Conservation (phyloP, 2,329 filamentous ascomycete genomes). For the Hortaea werneckii region DNA sequence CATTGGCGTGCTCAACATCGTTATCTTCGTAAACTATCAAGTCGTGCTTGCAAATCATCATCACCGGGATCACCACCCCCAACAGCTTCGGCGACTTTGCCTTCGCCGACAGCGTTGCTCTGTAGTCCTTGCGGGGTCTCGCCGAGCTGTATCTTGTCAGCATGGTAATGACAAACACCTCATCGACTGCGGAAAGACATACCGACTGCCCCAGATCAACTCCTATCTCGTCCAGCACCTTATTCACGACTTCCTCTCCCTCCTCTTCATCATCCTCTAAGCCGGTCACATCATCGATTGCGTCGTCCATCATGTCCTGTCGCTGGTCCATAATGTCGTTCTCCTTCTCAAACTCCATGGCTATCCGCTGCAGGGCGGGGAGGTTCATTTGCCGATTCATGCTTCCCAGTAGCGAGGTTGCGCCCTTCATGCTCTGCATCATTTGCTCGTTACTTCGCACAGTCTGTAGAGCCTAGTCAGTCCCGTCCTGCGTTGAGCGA, state of each 20-base stretch:
- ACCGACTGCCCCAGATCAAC: constrained; percentile 85
- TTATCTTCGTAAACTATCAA: constrained; percentile 61
- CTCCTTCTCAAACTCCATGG: constrained; percentile 97
- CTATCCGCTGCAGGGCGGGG: constrained; percentile 86
- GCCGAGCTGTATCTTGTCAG: constrained; percentile 55
- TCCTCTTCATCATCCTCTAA: constrained; percentile 85
- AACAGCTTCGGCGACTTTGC: constrained; percentile 75
- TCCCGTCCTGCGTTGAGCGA: not conserved
- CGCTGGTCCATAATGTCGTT: constrained; percentile 99
- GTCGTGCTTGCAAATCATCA: constrained; percentile 84
- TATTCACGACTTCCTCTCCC: constrained; percentile 91
- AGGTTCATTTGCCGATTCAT: constrained; percentile 99
- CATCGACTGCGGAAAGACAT: constrained; percentile 32
- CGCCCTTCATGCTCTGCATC: constrained; percentile 99
- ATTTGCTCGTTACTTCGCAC: constrained; percentile 98
- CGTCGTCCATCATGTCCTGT: constrained; percentile 99
- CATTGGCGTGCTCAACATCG: constrained; percentile 1
- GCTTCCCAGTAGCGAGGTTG: constrained; percentile 80
- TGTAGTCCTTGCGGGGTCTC: constrained; percentile 83
- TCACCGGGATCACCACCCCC: constrained; percentile 50
- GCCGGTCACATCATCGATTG: constrained; percentile 92
- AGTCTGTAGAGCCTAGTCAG: constrained; percentile 47
- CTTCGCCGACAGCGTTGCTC: constrained; percentile 60
- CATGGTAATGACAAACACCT: not conserved
- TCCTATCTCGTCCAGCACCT: constrained; percentile 93